A percentile compares a stretch with the other conserved stretches of the same genome.
Conservation (phyloP, 176 grass and related monocot genomes). For the Carex myosuroides region DNA sequence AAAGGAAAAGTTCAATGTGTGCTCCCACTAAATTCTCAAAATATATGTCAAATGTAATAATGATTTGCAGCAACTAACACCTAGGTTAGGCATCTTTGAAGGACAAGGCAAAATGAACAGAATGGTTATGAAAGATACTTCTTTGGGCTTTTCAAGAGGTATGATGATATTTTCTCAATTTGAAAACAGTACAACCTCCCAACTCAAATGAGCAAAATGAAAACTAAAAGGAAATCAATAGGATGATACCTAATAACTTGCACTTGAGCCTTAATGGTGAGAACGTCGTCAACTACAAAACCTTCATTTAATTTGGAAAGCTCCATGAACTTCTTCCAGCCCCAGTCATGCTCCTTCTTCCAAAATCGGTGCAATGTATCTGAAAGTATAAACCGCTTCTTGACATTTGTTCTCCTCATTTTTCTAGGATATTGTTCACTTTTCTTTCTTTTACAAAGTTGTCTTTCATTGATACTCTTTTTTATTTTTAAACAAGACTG, state of each 20-base stretch:
- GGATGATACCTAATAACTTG: slow-evolving; percentile 86
- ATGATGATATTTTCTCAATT: background rate
- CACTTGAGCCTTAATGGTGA: slow-evolving; percentile 99
- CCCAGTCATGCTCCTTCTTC: slow-evolving; percentile 99
- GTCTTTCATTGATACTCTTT: background rate
- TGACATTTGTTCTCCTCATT: background rate
- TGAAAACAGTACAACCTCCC: background rate
- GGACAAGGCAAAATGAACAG: background rate
- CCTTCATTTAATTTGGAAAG: slow-evolving; percentile 89
- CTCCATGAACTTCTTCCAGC: slow-evolving; percentile 99
- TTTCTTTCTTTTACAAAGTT: background rate
- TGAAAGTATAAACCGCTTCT: slow-evolving; percentile 33
- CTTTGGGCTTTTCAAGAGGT: background rate
- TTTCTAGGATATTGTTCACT: background rate
- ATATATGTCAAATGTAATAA: background rate
- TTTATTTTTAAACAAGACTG: background rate
- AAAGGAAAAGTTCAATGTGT: background rate
- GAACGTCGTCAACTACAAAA: slow-evolving; percentile 78
- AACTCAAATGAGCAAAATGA: background rate
- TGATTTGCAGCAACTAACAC: background rate
- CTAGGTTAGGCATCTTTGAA: background rate
- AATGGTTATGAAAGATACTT: background rate
- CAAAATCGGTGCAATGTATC: slow-evolving; percentile 99
- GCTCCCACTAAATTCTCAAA: background rate
- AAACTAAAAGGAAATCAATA: slow-evolving; percentile 4